A percentile compares a stretch with the other conserved stretches of the same genome.
Conservation (phyloP, 1,284 basidiomycete species). For the Ustilago sp. region DNA sequence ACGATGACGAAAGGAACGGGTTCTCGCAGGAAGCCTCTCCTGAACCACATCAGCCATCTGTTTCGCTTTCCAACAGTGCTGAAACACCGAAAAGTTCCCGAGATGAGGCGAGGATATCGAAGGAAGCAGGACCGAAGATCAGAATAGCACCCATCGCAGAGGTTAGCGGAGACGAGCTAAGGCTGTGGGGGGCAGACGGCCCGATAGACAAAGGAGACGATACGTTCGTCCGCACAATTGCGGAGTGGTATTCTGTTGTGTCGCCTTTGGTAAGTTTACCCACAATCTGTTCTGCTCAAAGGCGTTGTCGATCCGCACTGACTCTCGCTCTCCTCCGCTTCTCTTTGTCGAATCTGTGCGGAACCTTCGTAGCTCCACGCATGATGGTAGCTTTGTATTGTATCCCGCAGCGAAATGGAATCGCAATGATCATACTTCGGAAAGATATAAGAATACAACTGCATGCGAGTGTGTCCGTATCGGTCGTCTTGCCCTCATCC, state of each 20-base stretch:
- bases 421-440: background rate
- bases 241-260: conserved; percentile 46
- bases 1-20: conserved; percentile 13
- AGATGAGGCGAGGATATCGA: background rate
- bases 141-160: conserved; percentile 18
- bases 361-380: background rate
- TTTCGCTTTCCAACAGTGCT: background rate
- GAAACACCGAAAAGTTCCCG: background rate
- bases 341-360: background rate
- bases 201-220: conserved; percentile 53
- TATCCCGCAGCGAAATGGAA: background rate
- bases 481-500: background rate
- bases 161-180: conserved; percentile 16
- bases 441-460: background rate
- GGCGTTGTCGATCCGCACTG: background rate
- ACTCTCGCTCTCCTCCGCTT: background rate
- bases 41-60: conserved; percentile 1
- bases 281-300: background rate
- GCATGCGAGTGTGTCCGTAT: background rate
- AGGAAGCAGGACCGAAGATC: conserved; percentile 4
- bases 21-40: conserved; percentile 4
- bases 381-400: background rate
- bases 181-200: conserved; percentile 50
- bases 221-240: conserved; percentile 35
- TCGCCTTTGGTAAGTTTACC: conserved; percentile 34